Evolutionary conservation across 1,284 basidiomycete genomes (phyloP).

Genomic region (Grifola frondosa): DNA sequence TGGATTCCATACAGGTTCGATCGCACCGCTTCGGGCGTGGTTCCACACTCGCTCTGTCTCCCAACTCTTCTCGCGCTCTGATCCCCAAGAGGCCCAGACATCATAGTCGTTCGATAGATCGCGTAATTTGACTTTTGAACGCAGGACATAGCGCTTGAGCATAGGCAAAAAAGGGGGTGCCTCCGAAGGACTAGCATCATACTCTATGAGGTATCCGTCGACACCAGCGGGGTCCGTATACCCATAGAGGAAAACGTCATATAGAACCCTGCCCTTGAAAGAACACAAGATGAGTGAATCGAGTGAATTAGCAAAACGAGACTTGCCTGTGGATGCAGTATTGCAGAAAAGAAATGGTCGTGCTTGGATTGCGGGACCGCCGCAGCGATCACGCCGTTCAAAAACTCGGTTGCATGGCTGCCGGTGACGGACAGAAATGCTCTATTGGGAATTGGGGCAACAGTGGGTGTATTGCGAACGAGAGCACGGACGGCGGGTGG

Average conservation of each 20-base stretch:
- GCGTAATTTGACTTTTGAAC: constrained; percentile 84
- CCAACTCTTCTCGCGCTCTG: constrained; percentile 35
- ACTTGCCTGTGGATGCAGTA: constrained; percentile 85
- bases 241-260: constrained; percentile 86
- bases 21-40: constrained; percentile 59
- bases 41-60: constrained; percentile 50
- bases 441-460: constrained; percentile 63
- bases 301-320: constrained; percentile 1
- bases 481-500: constrained; percentile 44
- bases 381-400: constrained; percentile 83
- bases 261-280: constrained; percentile 81
- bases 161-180: constrained; percentile 60
- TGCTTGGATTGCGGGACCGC: constrained; percentile 51
- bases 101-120: constrained; percentile 77
- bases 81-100: constrained; percentile 81
- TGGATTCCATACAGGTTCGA: constrained; percentile 66
- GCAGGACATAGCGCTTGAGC: constrained; percentile 84
- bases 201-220: constrained; percentile 72
- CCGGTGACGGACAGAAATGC: constrained; percentile 78
- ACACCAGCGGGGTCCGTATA: constrained; percentile 46
- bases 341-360: constrained; percentile 72
- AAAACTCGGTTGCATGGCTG: constrained; percentile 80
- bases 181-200: constrained; percentile 58
- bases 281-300: neutral
- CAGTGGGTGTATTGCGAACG: constrained; percentile 50